These are phyloP conservation scores for Carpediemonas membranifera DNA, from an alignment of 78 protist genomes.

Conservation along the genomic window DNA sequence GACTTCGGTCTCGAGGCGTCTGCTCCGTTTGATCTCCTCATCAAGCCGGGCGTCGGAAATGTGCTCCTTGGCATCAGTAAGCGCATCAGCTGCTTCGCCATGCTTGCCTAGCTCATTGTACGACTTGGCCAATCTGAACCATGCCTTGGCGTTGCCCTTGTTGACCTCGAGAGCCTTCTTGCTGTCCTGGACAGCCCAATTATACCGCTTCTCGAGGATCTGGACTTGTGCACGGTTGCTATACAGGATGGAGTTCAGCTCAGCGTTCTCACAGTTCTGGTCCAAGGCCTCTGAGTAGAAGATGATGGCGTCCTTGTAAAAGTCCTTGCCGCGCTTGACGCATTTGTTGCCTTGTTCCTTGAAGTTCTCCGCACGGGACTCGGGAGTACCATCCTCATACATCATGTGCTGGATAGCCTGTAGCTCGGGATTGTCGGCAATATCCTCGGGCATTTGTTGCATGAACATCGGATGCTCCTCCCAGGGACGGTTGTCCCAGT, in stretches of 20 bases:
- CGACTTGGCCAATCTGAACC: not conserved
- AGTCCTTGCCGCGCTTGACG: not conserved
- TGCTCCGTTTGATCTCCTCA: too few relatives aligned
- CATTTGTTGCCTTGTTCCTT: conserved; percentile 10
- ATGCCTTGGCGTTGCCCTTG: not conserved
- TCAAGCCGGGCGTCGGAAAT: too few relatives aligned
- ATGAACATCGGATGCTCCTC: not conserved
- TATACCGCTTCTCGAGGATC: not conserved
- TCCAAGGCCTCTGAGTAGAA: conserved; percentile 12
- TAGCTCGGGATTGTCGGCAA: conserved; percentile 10
- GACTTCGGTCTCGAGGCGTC: too few relatives aligned
- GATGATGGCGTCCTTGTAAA: conserved; percentile 4
- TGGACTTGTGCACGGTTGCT: conserved; percentile 17
- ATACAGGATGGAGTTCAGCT: not conserved
- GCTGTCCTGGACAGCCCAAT: conserved; percentile 5
- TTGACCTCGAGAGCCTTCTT: not conserved
- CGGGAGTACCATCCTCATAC: conserved; percentile 10
- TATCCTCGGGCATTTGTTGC: not conserved
- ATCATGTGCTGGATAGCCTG: conserved; percentile 1
- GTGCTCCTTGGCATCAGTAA: too few relatives aligned
- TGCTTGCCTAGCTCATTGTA: not conserved
- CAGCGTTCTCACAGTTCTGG: not conserved
- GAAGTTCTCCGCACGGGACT: not conserved
- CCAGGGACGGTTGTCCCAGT: too few relatives aligned
- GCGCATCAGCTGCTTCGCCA: too few relatives aligned